Evolutionary conservation across 2,329 filamentous ascomycete genomes (phyloP).

Genomic region (Cladosporium sp.): DNA sequence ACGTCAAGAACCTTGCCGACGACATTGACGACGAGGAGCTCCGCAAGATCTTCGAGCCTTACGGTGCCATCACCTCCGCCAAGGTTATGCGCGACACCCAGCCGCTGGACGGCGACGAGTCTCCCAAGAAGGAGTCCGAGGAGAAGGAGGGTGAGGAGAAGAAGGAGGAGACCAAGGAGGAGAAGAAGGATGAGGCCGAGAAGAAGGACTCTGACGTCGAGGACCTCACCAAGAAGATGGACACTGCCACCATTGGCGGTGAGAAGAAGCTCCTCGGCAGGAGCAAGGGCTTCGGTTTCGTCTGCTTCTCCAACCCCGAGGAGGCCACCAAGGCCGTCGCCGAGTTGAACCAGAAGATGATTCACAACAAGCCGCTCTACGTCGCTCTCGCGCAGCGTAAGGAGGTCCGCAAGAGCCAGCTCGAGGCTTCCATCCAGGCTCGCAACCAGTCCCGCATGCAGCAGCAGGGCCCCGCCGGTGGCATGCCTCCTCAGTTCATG

Average conservation of each 20-base stretch:
- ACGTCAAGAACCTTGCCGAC: slow-evolving; percentile 98
- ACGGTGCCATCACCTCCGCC: slow-evolving; percentile 92
- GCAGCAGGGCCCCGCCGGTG: slow-evolving; percentile 78
- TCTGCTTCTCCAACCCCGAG: slow-evolving; percentile 99
- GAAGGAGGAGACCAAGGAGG: slow-evolving; percentile 53
- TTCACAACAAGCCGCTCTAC: slow-evolving; percentile 93
- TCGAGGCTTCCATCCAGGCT: slow-evolving; percentile 98
- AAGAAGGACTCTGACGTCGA: slow-evolving; percentile 54
- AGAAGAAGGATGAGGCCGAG: slow-evolving; percentile 52
- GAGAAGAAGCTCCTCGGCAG: slow-evolving; percentile 74
- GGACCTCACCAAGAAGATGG: slow-evolving; percentile 47
- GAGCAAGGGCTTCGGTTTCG: slow-evolving; percentile 99
- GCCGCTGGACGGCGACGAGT: slow-evolving; percentile 44
- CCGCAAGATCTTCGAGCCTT: slow-evolving; percentile 85
- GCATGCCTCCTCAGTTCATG: slow-evolving; percentile 78
- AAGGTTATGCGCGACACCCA: slow-evolving; percentile 95
- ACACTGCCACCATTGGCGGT: slow-evolving; percentile 51
- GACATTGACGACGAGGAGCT: slow-evolving; percentile 98
- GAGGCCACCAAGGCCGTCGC: slow-evolving; percentile 98
- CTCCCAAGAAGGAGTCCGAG: slow-evolving; percentile 34
- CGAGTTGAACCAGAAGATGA: slow-evolving; percentile 99
- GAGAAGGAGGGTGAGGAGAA: slow-evolving; percentile 48
- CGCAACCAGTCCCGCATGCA: slow-evolving; percentile 98
- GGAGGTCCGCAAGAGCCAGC: slow-evolving; percentile 98
- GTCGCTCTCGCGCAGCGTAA: slow-evolving; percentile 98